Evolutionary conservation across 352 stramenopile genomes (phyloP), one percentile per base, ranked within the genome.

Genomic region (Phytophthora sp.): DNA sequence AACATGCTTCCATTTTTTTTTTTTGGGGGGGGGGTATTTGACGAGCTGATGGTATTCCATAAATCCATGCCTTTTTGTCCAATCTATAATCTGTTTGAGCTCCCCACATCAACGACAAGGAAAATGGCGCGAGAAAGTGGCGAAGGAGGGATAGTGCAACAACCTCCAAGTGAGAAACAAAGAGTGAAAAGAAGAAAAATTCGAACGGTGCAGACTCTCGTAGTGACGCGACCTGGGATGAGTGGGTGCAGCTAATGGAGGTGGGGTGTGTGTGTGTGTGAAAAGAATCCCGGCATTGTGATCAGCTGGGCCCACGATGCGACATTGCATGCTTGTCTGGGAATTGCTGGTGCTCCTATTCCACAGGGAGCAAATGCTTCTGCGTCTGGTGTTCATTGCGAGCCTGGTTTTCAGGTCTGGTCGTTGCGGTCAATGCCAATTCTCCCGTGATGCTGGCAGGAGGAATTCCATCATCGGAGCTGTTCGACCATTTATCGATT

Each of bases 281-380:
- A n/a, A 27, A 56, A 56, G 6, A 2, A 60, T 41, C 52, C 52
- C 18, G 52, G 52, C 23, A 60, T 52, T 60, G 52, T 26, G 39
- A 60, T 60, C 26, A 26, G 15, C 52, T 60, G 52, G 52, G 36
- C 36, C 9, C 36, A 60, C 16, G 54, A 62, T 52, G 41, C 26
- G 29, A 35, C 29, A 20, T 46, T 62, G 54, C 54, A 62, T 62
- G 54, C 54, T 53, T 62, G 38, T 61, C 52, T 60, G 13, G 52
- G 52, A 20, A 36, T 62, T 35, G 29, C 26, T 60, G 38, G 52
- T 60, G 38, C 39, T 62, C 54, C 54, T 47, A 16, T 57, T 57
- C 21, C 50, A 57, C 30, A 36, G 6, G 33, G 20, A 57, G 50
- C 30, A 57, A 47, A 57, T 47, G 20, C 33, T 36, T 31, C 33